phyloP scores from a whole-genome alignment of 2,329 filamentous ascomycete species.

The Epichloe baconii region DNA sequence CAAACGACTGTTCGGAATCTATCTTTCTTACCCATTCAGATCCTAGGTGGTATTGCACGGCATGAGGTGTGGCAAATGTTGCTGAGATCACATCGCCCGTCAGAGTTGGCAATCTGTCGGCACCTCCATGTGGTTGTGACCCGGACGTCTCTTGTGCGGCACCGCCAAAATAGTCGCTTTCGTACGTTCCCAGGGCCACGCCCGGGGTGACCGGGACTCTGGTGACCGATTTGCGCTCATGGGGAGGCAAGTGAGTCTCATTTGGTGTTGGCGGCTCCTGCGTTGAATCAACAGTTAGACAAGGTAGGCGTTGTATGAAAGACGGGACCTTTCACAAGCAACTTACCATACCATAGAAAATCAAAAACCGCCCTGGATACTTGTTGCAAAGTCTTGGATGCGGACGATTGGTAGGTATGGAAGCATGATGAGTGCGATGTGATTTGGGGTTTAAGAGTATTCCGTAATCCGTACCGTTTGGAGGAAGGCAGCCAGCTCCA shows the following conservation, averaged over 20 bases:
- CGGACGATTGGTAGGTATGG: background rate
- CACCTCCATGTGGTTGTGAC: background rate
- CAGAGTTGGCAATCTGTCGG: background rate
- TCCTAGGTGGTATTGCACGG: background rate
- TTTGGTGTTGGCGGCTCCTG: conserved; percentile 1
- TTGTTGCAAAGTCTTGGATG: background rate
- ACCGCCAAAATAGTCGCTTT: conserved; percentile 1
- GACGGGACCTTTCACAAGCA: background rate
- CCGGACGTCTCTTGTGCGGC: background rate
- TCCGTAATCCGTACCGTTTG: background rate
- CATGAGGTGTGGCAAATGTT: conserved; percentile 4
- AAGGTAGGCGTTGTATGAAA: background rate
- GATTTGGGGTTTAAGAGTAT: too few relatives aligned
- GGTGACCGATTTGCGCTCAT: conserved; percentile 1
- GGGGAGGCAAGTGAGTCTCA: conserved; percentile 4
- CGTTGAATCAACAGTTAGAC: background rate
- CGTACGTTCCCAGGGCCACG: conserved; percentile 4
- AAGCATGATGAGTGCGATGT: background rate
- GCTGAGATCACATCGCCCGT: background rate
- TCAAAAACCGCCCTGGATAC: background rate
- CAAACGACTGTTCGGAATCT: background rate
- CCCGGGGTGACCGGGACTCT: conserved; percentile 6
- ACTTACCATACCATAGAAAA: background rate
- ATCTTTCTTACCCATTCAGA: conserved; percentile 1
- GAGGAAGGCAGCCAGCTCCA: too few relatives aligned